Percentiles rank a stretch among this genome's conserved stretches.
Conservation (phyloP, 169 alveolate genomes). For the Amoebophrya sp. region DNA sequence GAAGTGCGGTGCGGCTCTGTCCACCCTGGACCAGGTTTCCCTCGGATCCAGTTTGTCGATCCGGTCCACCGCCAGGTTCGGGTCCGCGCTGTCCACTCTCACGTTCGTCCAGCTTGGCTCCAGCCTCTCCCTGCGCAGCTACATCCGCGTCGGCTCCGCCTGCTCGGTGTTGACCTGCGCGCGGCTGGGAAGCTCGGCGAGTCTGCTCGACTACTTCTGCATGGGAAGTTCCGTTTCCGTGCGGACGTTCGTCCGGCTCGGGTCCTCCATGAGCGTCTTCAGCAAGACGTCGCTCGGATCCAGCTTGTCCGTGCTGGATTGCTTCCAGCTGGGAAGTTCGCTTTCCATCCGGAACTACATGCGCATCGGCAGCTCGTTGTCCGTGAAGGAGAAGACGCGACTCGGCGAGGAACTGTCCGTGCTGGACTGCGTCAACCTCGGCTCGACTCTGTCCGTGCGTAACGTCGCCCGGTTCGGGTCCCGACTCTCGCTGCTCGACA, state of each 20-base stretch:
- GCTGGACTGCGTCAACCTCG: too few relatives aligned
- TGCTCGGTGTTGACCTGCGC: background rate
- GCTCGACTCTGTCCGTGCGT: too few relatives aligned
- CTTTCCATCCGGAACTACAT: background rate
- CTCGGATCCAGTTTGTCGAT: background rate
- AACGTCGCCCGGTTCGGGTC: too few relatives aligned
- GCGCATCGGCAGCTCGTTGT: background rate
- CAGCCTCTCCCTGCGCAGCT: background rate
- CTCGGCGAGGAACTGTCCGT: slow-evolving; percentile 2
- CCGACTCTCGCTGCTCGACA: too few relatives aligned
- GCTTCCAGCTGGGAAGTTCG: background rate
- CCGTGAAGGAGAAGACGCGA: background rate
- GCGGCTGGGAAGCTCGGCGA: background rate
- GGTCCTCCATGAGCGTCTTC: too few relatives aligned
- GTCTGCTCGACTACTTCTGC: background rate
- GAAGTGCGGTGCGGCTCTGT: background rate
- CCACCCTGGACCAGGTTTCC: background rate
- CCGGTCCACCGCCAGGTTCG: background rate
- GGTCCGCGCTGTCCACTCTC: background rate
- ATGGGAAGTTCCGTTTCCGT: background rate
- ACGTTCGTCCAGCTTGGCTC: background rate
- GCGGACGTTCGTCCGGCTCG: background rate
- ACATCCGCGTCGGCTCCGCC: background rate
- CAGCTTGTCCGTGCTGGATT: too few relatives aligned
- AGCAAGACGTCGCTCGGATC: too few relatives aligned